Conservation (phyloP, 805 yeast species). For the Saccharomyces mikatae region DNA sequence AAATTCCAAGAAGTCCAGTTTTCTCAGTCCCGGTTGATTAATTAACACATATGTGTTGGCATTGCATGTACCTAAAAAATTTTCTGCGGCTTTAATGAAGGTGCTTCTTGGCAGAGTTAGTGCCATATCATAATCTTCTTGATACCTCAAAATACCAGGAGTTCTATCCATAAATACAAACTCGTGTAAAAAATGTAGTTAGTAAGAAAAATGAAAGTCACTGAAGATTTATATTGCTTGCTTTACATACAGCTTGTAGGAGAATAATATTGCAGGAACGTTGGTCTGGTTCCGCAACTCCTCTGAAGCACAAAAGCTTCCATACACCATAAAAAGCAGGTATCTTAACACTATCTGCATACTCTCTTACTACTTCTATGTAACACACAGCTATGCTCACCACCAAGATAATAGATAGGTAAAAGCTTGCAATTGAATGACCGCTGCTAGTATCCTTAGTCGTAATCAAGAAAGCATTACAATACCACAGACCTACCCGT, state of each 20-base stretch:
- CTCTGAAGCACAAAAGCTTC: neutral
- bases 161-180: constrained; percentile 8
- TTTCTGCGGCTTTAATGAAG: constrained; percentile 25
- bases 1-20: constrained; percentile 39
- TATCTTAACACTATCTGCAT: neutral
- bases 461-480: neutral
- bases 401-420: neutral
- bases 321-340: neutral
- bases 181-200: neutral
- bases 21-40: constrained; percentile 44
- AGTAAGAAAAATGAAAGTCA: neutral
- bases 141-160: constrained; percentile 18
- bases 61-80: constrained; percentile 35
- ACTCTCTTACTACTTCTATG: neutral
- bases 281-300: constrained; percentile 6
- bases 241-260: constrained; percentile 13
- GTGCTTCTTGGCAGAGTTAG: constrained; percentile 19
- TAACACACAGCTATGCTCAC: neutral
- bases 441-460: neutral
- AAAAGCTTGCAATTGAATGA: neutral
- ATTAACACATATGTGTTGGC: constrained; percentile 53
- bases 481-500: neutral
- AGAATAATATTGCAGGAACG: constrained; percentile 15
- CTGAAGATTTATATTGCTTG: neutral
- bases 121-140: constrained; percentile 10